Base-by-base conservation (phyloP, 345 rosid genomes). In the Arabis hirsuta region DNA sequence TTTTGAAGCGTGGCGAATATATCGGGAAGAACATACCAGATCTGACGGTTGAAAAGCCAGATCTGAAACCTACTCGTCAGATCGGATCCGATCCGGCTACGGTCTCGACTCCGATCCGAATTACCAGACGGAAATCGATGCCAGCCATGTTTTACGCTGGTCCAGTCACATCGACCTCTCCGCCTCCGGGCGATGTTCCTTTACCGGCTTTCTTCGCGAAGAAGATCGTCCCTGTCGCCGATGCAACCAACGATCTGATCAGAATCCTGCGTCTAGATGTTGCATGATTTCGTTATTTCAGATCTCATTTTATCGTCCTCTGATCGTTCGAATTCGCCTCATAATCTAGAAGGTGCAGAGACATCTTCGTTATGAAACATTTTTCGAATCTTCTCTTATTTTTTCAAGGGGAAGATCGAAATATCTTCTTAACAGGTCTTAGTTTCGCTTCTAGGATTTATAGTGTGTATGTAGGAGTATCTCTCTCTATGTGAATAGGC, bases 111-210 rank as follows among this genome's bases (percentile, higher is more conserved):
- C 83, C 59, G 73, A 65, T 57, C 67, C 72, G 76, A 5, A 39
- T 63, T 4, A 1, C 78, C 0, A 82, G 73, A 20, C 16, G 82
- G n/a, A 66, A 55, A 20, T 54, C 58, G 63, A 43, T 7, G 1
- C 72, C 60, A 5, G 48, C 51, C 12, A 56, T 75, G 9, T 86
- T 87, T 73, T 92, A 88, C 41, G 98, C 95, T 0, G 98, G 98
- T 11, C 74, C 87, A 7, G 92, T 83, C 8, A 88, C 85, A 24
- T 20, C 85, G 5, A 71, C 85, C 0, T 92, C 96, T 4, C 96
- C 98, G 26, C 90, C 96, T 1, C 95, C 98, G 5, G 85, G 95
- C 45, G 90, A 92, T 9, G 84, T 92, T 3, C 98, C 95, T 7
- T 36, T 92, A 12, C 98, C 96, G 11, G 87, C 82, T 0, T 92